Percentiles rank a stretch among this genome's conserved stretches.
Evolutionary conservation across 2,329 filamentous ascomycete species (phyloP).

Genomic region (Diaporthe nobilis): DNA sequence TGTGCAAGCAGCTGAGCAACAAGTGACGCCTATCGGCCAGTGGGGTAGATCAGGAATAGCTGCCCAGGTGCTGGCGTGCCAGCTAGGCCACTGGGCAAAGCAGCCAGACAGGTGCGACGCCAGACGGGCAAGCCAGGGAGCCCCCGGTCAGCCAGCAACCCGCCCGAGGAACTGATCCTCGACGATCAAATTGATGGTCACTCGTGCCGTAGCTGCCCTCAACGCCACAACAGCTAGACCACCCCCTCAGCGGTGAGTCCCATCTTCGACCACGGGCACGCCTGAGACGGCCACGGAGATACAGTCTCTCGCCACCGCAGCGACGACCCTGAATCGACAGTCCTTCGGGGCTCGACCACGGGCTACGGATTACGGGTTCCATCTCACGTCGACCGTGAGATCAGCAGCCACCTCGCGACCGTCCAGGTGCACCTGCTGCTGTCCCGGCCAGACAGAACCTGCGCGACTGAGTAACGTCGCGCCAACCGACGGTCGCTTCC

Average conservation of each 20-base stretch:
- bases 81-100: neutral
- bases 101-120: neutral
- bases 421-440: conserved; percentile 12
- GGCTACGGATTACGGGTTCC: conserved; percentile 29
- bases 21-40: conserved; percentile 27
- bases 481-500: conserved; percentile 33
- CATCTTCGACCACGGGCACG: conserved; percentile 25
- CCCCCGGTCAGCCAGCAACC: conserved; percentile 24
- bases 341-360: conserved; percentile 10
- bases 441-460: conserved; percentile 27
- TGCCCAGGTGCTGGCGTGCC: neutral
- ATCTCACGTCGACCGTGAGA: conserved; percentile 33
- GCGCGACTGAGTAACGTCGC: conserved; percentile 41
- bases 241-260: conserved; percentile 32
- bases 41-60: conserved; percentile 30
- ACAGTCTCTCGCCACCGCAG: conserved; percentile 15
- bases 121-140: conserved; percentile 22
- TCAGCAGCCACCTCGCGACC: conserved; percentile 35
- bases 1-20: conserved; percentile 23
- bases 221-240: conserved; percentile 31
- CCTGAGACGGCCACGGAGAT: conserved; percentile 28
- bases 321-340: conserved; percentile 6
- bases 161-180: conserved; percentile 28
- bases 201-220: conserved; percentile 17
- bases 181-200: conserved; percentile 19